Conservation (phyloP, 176 grass and related monocot genomes). For the Phyllostachys edulis region DNA sequence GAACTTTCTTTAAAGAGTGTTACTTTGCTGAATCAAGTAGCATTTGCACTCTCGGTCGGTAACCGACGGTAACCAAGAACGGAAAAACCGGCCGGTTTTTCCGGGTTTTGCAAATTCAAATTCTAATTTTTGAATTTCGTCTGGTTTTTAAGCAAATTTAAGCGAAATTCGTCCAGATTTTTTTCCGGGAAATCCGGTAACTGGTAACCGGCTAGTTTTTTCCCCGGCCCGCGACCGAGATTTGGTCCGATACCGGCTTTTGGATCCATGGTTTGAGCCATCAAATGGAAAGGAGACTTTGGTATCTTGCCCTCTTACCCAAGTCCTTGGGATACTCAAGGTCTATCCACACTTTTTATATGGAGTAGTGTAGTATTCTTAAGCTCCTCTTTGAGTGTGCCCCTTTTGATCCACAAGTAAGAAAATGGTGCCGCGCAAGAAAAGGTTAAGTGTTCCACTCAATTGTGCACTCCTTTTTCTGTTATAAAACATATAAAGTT, state of each 20-base stretch:
- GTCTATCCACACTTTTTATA: neutral
- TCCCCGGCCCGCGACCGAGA: no score
- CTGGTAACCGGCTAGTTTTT: no score
- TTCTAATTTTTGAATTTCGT: no score
- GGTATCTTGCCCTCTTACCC: neutral
- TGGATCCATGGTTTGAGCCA: neutral
- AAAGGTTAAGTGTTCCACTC: neutral
- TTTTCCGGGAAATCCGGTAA: no score
- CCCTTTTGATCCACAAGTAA: neutral
- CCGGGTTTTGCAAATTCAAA: no score
- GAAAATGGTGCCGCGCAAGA: neutral
- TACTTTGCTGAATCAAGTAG: neutral
- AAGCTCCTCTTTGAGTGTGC: neutral
- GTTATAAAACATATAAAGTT: neutral
- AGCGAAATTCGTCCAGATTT: no score
- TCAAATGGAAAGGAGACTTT: neutral
- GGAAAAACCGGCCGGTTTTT: no score
- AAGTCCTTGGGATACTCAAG: slow-evolving; percentile 10
- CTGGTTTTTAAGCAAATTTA: no score
- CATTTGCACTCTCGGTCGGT: neutral
- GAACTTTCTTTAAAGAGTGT: neutral
- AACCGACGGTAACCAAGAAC: no score
- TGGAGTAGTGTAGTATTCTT: neutral
- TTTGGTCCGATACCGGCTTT: no score
- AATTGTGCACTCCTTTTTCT: neutral